Percentiles rank a stretch among this genome's conserved stretches.
These are phyloP conservation scores for Aspergillus asperescens DNA, from an alignment of 495 filamentous ascomycete genomes.

Conservation along the genomic window DNA sequence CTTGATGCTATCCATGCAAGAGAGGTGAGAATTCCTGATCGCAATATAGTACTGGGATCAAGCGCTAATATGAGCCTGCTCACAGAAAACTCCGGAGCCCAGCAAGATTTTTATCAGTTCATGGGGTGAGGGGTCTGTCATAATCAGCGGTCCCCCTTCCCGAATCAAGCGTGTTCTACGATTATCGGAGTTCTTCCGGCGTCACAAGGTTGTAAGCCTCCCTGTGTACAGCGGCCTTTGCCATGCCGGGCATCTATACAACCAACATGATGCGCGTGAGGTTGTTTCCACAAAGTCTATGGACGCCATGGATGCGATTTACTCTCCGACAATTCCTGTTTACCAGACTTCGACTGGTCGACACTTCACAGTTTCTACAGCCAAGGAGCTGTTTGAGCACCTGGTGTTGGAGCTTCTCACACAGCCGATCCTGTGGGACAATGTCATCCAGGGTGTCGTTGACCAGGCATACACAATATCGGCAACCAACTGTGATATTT, in stretches of 20 bases:
- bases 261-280: constrained; percentile 52
- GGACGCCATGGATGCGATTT: not conserved
- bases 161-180: constrained; percentile 27
- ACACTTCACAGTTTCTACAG: constrained; percentile 15
- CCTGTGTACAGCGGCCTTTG: constrained; percentile 35
- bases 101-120: constrained; percentile 36
- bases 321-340: constrained; percentile 4
- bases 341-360: constrained; percentile 17
- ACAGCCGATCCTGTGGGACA: constrained; percentile 26
- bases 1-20: constrained; percentile 25
- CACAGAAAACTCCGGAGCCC: constrained; percentile 3
- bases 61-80: not conserved
- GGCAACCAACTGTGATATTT: constrained; percentile 14
- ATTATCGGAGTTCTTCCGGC: constrained; percentile 21
- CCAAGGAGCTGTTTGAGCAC: constrained; percentile 26
- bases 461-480: constrained; percentile 23
- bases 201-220: constrained; percentile 19
- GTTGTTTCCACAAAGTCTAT: not conserved
- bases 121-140: constrained; percentile 20
- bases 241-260: constrained; percentile 41
- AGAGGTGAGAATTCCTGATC: not conserved
- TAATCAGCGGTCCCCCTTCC: constrained; percentile 38
- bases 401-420: constrained; percentile 33
- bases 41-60: not conserved
- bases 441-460: constrained; percentile 17